Evolutionary conservation across 805 yeast species (phyloP).

Genomic region (Metschnikowia amazonensis): DNA sequence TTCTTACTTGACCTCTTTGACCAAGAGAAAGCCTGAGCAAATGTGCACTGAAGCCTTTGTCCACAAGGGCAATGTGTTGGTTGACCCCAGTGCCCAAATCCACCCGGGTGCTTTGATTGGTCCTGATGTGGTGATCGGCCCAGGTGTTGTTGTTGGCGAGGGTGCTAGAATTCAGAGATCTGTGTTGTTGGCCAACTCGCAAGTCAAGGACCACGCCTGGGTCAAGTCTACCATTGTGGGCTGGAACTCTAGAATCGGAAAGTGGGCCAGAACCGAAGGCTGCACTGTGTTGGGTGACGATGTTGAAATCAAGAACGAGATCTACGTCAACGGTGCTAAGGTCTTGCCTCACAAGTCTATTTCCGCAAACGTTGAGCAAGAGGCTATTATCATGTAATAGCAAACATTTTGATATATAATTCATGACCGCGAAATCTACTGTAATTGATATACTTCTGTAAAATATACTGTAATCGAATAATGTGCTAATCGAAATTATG

Average conservation of each 20-base stretch:
- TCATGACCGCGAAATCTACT: background rate
- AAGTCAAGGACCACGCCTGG: slow-evolving; percentile 95
- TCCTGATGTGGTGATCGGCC: slow-evolving; percentile 97
- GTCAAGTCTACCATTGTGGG: slow-evolving; percentile 97
- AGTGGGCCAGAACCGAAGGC: slow-evolving; percentile 99
- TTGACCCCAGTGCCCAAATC: slow-evolving; percentile 93
- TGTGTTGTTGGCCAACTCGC: slow-evolving; percentile 85
- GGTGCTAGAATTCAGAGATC: slow-evolving; percentile 98
- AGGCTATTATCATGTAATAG: slow-evolving; percentile 91
- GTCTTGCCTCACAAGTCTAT: slow-evolving; percentile 98
- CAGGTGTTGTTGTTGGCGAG: slow-evolving; percentile 91
- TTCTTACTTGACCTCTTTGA: slow-evolving; percentile 79
- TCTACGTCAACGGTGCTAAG: slow-evolving; percentile 98
- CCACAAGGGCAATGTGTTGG: slow-evolving; percentile 87
- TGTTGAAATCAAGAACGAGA: slow-evolving; percentile 96
- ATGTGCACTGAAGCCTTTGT: slow-evolving; percentile 69
- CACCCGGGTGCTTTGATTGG: slow-evolving; percentile 93
- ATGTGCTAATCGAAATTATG: no score
- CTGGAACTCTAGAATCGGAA: slow-evolving; percentile 97
- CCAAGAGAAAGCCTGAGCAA: slow-evolving; percentile 71
- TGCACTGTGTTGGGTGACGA: slow-evolving; percentile 98
- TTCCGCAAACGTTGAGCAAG: slow-evolving; percentile 93
- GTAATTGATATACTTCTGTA: background rate
- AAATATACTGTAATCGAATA: no score
- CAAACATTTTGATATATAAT: background rate